Conservation (phyloP, 106 monocot species). For the Allium cepa region DNA sequence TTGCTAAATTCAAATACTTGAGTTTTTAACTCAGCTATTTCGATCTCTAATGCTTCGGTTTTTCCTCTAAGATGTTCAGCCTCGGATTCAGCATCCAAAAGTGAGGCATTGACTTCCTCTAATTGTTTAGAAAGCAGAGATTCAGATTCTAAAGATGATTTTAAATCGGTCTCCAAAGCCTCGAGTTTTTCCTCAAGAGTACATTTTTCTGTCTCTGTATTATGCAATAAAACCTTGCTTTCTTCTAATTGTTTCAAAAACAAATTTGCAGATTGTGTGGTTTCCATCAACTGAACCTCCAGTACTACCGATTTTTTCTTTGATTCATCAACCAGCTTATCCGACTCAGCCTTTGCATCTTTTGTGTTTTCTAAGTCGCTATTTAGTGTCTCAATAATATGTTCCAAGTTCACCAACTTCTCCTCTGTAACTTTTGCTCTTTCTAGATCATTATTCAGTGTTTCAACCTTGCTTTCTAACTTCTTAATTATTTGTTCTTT, state of each 20-base stretch:
- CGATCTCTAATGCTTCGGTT: conserved; percentile 32
- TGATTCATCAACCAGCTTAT: conserved; percentile 29
- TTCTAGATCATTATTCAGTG: conserved; percentile 34
- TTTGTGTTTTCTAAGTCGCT: conserved; percentile 29
- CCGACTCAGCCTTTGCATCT: conserved; percentile 23
- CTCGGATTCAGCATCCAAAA: conserved; percentile 21
- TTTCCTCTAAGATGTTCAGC: conserved; percentile 27
- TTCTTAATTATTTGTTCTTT: conserved; percentile 27
- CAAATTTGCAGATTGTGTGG: conserved; percentile 14
- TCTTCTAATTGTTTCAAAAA: conserved; percentile 12
- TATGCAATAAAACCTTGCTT: conserved; percentile 7
- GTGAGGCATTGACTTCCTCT: conserved; percentile 2
- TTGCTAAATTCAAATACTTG: conserved; percentile 9
- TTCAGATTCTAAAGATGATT: conserved; percentile 3
- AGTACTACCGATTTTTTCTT: conserved; percentile 33
- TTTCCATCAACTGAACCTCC: conserved; percentile 29
- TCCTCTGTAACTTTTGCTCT: conserved; percentile 28
- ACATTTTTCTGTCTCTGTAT: conserved; percentile 14
- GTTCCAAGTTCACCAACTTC: conserved; percentile 19
- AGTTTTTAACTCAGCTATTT: conserved; percentile 19
- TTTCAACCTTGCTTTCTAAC: conserved; percentile 28
- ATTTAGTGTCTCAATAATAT: conserved; percentile 23
- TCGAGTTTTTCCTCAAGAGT: conserved; percentile 29
- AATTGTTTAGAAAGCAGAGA: conserved; percentile 8
- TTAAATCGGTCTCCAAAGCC: conserved; percentile 25